Evolutionary conservation across 352 stramenopile species (phyloP), one percentile per base, ranked within the genome.

Genomic region (Globisporangium echinulatum): DNA sequence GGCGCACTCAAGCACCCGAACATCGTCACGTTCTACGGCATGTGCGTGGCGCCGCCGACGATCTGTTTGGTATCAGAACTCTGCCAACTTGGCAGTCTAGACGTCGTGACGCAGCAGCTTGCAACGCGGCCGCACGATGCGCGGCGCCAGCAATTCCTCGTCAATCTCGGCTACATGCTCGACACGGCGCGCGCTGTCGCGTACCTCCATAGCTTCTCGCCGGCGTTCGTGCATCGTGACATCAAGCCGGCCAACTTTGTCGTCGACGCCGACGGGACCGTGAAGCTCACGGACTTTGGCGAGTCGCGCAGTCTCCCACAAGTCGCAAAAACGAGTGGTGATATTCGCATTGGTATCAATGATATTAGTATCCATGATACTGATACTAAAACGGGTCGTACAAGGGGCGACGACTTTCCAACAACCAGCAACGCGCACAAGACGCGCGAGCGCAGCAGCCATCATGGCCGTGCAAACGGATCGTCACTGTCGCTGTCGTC

Each of bases 211-310:
- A 79, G 69, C 49, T 82, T 82, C 54, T 76, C 74, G 36, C 74
- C 74, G 7, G 56, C 74, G 4, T 82, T 84, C 44, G 52, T 84
- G 38, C 74, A 84, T 59, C 67, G 74, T 19, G 72, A 84, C 37
- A 82, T 84, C 66, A 78, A 78, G 25, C 74, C 74, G 17, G 63
- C 66, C 0, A 94, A 91, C 56, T 89, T 92, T 46, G 67, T 90
- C 4, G 67, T 90, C 5, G 57, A 62, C 33, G 13, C 4, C 11
- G 37, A 56, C 2, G 19, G 10, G 5, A 59, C 48, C n/a, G 54
- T 59, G 1, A 89, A 87, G 52, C 67, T 88, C 17, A 88, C 79
- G 3, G 77, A 89, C 56, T 89, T 89, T 63, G 79, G 79, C 25
- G 79, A 88, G 53, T 86, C 79, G 10, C 71, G 79, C 0, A 75